These are phyloP conservation scores for Boletus vermiculosoides DNA, from an alignment of 768 basidiomycete genomes.

Conservation along the genomic window DNA sequence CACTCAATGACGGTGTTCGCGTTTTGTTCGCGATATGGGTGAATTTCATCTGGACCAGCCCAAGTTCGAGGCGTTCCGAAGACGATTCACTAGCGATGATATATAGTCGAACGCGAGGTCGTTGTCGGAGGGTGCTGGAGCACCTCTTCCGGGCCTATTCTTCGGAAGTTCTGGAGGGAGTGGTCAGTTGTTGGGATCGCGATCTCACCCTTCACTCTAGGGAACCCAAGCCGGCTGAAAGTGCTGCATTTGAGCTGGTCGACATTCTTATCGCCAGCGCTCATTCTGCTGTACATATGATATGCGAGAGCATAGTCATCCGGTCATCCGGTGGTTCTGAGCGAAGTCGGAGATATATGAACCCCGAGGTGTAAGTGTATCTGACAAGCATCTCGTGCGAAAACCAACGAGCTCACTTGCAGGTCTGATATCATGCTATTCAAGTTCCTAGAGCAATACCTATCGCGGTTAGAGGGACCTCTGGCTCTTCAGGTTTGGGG, in stretches of 20 bases:
- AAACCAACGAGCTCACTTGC: constrained; percentile 6
- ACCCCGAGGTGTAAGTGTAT: constrained; percentile 62
- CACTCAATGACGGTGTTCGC: constrained; percentile 79
- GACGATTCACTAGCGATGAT: constrained; percentile 70
- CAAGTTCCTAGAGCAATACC: constrained; percentile 85
- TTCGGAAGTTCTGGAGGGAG: constrained; percentile 77
- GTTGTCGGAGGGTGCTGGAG: constrained; percentile 80
- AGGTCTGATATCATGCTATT: constrained; percentile 76
- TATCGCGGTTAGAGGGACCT: constrained; percentile 82
- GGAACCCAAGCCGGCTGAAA: constrained; percentile 40
- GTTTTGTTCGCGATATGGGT: constrained; percentile 77
- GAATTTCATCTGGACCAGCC: constrained; percentile 49
- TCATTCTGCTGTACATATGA: constrained; percentile 82
- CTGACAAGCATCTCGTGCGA: background rate
- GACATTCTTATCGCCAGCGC: constrained; percentile 83
- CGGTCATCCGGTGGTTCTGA: constrained; percentile 59
- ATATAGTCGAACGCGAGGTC: constrained; percentile 59
- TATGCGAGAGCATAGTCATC: constrained; percentile 76
- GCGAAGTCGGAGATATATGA: constrained; percentile 56
- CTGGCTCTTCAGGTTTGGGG: constrained; percentile 92
- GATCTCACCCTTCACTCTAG: constrained; percentile 46
- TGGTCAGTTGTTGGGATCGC: constrained; percentile 80
- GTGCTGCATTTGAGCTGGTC: constrained; percentile 74
- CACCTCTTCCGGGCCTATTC: constrained; percentile 81
- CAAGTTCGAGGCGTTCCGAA: constrained; percentile 47